Conservation (phyloP, 2,329 filamentous ascomycete species). For the Mollisiaceae sp. region DNA sequence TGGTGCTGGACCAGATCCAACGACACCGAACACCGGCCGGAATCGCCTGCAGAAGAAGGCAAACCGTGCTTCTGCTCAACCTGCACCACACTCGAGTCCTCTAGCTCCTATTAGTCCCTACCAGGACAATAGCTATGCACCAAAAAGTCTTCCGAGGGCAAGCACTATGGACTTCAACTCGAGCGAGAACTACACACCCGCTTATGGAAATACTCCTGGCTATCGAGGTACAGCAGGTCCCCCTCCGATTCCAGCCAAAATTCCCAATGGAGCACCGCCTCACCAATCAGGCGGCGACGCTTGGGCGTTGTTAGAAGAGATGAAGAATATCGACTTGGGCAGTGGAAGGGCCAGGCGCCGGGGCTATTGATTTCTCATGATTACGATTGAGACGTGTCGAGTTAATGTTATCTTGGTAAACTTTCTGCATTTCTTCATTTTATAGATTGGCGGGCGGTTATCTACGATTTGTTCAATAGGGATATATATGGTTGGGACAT, state of each 20-base stretch:
- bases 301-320: slow-evolving; percentile 71
- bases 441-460: slow-evolving; percentile 21
- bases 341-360: slow-evolving; percentile 51
- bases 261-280: slow-evolving; percentile 58
- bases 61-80: slow-evolving; percentile 38
- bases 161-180: slow-evolving; percentile 37
- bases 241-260: slow-evolving; percentile 73
- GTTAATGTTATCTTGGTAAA: slow-evolving; percentile 21
- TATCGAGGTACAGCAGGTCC: slow-evolving; percentile 45
- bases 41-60: slow-evolving; percentile 70
- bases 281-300: slow-evolving; percentile 47
- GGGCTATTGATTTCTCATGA: slow-evolving; percentile 24
- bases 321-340: slow-evolving; percentile 72
- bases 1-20: slow-evolving; percentile 43
- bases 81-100: slow-evolving; percentile 37
- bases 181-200: slow-evolving; percentile 37
- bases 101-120: slow-evolving; percentile 39
- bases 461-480: slow-evolving; percentile 18
- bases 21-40: slow-evolving; percentile 49
- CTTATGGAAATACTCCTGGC: slow-evolving; percentile 39
- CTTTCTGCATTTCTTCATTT: slow-evolving; percentile 17
- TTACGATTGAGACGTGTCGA: slow-evolving; percentile 13
- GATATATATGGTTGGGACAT: slow-evolving; percentile 12
- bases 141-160: slow-evolving; percentile 35
- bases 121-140: slow-evolving; percentile 38